Conservation (phyloP, 2,329 filamentous ascomycete species). For the Amesomyces nigricolor region DNA sequence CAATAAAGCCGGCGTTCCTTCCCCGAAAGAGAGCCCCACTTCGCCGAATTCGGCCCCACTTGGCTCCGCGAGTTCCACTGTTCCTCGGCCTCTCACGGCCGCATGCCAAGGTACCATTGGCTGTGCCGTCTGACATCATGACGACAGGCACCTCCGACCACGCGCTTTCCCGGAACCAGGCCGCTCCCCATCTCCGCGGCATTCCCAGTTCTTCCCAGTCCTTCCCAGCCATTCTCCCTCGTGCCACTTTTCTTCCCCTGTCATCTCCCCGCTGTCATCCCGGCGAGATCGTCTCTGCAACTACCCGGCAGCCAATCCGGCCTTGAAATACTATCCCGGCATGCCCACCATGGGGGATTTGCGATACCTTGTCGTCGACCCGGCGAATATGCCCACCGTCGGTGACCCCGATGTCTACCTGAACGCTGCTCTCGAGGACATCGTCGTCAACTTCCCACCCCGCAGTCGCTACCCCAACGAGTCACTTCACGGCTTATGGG, state of each 20-base stretch:
- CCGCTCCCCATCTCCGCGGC: too few relatives aligned
- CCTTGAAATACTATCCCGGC: background rate
- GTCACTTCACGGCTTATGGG: constrained; percentile 44
- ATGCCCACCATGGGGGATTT: constrained; percentile 2
- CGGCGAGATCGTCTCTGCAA: background rate
- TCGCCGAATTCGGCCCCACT: background rate
- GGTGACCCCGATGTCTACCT: constrained; percentile 30
- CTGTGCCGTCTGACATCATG: constrained; percentile 4
- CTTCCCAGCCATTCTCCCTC: too few relatives aligned
- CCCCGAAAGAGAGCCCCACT: background rate
- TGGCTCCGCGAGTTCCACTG: background rate
- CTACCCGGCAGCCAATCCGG: background rate
- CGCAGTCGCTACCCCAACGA: constrained; percentile 31
- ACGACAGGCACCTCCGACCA: constrained; percentile 3
- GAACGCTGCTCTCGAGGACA: constrained; percentile 33
- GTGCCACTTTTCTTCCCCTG: too few relatives aligned
- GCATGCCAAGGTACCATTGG: too few relatives aligned
- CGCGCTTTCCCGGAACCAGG: background rate
- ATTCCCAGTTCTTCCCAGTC: too few relatives aligned
- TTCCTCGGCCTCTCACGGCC: background rate
- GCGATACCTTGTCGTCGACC: constrained; percentile 33
- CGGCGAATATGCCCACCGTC: constrained; percentile 29
- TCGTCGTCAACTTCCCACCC: constrained; percentile 35
- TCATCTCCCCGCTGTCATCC: too few relatives aligned
- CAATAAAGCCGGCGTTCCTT: background rate